Conservation (phyloP, 2,329 filamentous ascomycete species). For the Blumeria hordei region DNA sequence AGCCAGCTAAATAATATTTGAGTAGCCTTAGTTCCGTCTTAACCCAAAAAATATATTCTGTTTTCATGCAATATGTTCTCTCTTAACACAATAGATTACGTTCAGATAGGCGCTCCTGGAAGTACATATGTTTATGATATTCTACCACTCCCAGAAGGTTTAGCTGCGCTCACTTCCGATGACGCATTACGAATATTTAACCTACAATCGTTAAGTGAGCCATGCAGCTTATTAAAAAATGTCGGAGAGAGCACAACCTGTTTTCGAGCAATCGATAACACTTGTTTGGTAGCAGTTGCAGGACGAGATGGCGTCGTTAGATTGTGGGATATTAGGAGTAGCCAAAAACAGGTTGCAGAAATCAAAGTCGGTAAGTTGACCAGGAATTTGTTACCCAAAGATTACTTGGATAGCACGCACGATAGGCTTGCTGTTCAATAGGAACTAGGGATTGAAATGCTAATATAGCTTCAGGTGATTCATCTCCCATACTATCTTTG, state of each 20-base stretch:
- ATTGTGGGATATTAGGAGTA: conserved; percentile 39
- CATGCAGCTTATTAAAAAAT: conserved; percentile 39
- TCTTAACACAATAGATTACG: conserved; percentile 8
- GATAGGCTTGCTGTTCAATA: not conserved
- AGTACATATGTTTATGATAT: conserved; percentile 22
- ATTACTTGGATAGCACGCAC: not conserved
- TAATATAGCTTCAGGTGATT: conserved; percentile 15
- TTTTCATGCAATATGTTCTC: conserved; percentile 13
- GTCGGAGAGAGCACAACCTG: conserved; percentile 16
- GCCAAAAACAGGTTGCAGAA: conserved; percentile 18
- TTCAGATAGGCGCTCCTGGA: conserved; percentile 10
- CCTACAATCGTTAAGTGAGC: conserved; percentile 25
- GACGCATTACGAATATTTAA: conserved; percentile 44
- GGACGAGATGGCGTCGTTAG: conserved; percentile 46
- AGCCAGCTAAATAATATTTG: too few species aligned
- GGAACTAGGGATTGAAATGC: not conserved
- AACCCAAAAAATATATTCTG: not conserved
- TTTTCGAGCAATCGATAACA: conserved; percentile 17
- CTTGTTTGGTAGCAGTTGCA: conserved; percentile 29
- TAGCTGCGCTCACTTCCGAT: conserved; percentile 37
- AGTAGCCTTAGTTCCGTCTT: too few species aligned
- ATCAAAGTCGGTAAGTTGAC: conserved; percentile 15
- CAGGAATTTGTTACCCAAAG: not conserved
- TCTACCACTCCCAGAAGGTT: conserved; percentile 10
- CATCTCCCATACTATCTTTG: conserved; percentile 36